Evolutionary conservation across 2,329 filamentous ascomycete genomes (phyloP).

Genomic region (Alternaria angustiovoidea): DNA sequence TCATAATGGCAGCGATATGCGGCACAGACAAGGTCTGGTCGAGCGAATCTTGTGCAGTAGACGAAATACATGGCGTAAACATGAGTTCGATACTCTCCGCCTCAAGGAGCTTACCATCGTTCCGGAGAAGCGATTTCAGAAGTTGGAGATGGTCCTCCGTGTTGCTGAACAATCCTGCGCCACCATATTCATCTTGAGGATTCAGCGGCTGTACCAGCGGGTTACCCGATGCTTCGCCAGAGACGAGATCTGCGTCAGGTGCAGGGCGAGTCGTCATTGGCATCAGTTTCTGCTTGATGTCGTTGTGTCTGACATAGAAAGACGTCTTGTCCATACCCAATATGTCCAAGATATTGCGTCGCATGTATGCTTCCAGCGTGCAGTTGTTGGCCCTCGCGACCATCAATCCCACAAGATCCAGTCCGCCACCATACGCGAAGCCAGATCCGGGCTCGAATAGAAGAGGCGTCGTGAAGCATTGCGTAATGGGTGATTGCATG

Average conservation of each 20-base stretch:
- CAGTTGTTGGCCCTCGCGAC: slow-evolving; percentile 30
- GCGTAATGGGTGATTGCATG: slow-evolving; percentile 19
- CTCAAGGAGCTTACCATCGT: slow-evolving; percentile 29
- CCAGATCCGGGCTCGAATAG: slow-evolving; percentile 39
- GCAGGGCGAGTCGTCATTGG: slow-evolving; percentile 18
- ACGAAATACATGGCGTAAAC: slow-evolving; percentile 19
- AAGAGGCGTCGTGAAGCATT: slow-evolving; percentile 27
- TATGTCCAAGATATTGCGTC: slow-evolving; percentile 27
- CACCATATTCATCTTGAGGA: slow-evolving; percentile 28
- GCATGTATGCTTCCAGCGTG: slow-evolving; percentile 22
- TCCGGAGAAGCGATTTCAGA: slow-evolving; percentile 26
- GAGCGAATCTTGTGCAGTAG: too few relatives aligned
- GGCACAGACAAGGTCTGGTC: slow-evolving; percentile 12
- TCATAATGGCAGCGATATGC: slow-evolving; percentile 14
- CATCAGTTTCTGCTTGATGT: slow-evolving; percentile 26
- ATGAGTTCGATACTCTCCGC: slow-evolving; percentile 23
- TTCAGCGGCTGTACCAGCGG: slow-evolving; percentile 12
- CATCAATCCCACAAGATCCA: slow-evolving; percentile 38
- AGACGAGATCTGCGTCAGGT: slow-evolving; percentile 15
- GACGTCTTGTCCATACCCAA: slow-evolving; percentile 35
- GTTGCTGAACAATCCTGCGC: slow-evolving; percentile 27
- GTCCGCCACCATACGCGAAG: slow-evolving; percentile 30
- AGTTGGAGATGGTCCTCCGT: slow-evolving; percentile 30
- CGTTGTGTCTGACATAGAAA: slow-evolving; percentile 23
- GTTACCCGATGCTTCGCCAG: slow-evolving; percentile 2